Evolutionary conservation across 768 basidiomycete genomes (phyloP).

Genomic region (Amanita molliuscula): DNA sequence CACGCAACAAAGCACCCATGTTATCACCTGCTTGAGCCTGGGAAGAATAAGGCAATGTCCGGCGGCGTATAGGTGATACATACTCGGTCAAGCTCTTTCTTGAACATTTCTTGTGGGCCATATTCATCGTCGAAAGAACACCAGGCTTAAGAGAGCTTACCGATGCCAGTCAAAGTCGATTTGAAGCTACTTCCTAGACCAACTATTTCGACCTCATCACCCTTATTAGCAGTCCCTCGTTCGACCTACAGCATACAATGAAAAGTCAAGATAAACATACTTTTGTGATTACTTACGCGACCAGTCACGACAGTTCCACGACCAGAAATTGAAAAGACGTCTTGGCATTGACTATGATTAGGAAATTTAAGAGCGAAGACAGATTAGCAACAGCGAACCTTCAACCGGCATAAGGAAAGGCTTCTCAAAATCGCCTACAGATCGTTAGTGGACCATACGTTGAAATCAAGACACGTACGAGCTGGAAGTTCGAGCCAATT

Average conservation of each 20-base stretch:
- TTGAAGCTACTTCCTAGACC: conserved; percentile 76
- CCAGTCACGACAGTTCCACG: conserved; percentile 98
- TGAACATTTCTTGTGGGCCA: conserved; percentile 81
- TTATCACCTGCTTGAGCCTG: conserved; percentile 98
- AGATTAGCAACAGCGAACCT: conserved; percentile 28
- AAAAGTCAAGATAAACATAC: neutral
- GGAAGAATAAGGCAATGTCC: conserved; percentile 1
- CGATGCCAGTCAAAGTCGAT: conserved; percentile 93
- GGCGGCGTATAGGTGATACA: conserved; percentile 11
- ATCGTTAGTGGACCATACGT: neutral
- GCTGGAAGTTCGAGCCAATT: conserved; percentile 89
- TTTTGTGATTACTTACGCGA: conserved; percentile 41
- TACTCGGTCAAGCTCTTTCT: conserved; percentile 95
- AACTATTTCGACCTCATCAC: conserved; percentile 87
- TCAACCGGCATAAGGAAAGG: conserved; percentile 96
- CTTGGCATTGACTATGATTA: conserved; percentile 19
- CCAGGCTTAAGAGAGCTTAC: conserved; percentile 25
- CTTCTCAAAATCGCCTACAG: conserved; percentile 86
- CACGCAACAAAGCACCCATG: conserved; percentile 95
- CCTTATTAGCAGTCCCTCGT: conserved; percentile 86
- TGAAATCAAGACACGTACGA: conserved; percentile 39
- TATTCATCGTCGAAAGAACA: neutral
- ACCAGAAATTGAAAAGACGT: conserved; percentile 95
- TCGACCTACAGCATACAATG: conserved; percentile 49
- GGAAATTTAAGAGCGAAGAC: neutral